Percentiles rank a stretch among this genome's conserved stretches.
These are phyloP conservation scores for Lactarius pseudohatsudake DNA, from an alignment of 768 basidiomycete genomes.

Conservation along the genomic window DNA sequence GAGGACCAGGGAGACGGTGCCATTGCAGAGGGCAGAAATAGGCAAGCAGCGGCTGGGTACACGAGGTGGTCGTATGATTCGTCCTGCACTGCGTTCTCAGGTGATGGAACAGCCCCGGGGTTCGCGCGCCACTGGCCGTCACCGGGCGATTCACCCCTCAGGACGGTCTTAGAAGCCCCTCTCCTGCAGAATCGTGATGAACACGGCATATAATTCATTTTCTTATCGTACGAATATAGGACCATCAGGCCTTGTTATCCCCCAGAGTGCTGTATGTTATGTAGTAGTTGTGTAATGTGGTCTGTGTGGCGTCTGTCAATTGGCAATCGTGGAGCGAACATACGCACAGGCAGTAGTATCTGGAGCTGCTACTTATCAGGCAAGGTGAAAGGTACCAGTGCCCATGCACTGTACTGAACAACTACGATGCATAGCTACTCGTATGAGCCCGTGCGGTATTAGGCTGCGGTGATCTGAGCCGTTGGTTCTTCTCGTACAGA, in stretches of 20 bases:
- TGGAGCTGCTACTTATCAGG: neutral
- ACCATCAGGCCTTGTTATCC: neutral
- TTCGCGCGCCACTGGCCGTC: too few relatives aligned
- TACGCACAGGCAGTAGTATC: neutral
- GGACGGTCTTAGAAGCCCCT: neutral
- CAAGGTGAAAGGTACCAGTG: neutral
- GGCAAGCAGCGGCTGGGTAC: neutral
- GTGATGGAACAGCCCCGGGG: neutral
- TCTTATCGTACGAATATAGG: neutral
- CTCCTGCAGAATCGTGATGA: neutral
- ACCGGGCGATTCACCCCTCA: neutral
- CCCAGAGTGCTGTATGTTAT: neutral
- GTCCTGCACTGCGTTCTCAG: neutral
- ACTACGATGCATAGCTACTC: neutral
- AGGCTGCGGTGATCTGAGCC: neutral
- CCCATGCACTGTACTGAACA: neutral
- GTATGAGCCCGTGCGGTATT: neutral
- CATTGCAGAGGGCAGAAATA: neutral
- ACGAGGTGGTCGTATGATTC: slow-evolving; percentile 1
- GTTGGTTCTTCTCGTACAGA: neutral
- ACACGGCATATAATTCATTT: neutral
- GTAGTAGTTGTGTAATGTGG: neutral
- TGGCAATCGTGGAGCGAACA: neutral
- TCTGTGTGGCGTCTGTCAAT: neutral
- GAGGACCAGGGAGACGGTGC: neutral